Base-by-base conservation (phyloP, 306 rosid genomes). In the Malus orientalis region DNA sequence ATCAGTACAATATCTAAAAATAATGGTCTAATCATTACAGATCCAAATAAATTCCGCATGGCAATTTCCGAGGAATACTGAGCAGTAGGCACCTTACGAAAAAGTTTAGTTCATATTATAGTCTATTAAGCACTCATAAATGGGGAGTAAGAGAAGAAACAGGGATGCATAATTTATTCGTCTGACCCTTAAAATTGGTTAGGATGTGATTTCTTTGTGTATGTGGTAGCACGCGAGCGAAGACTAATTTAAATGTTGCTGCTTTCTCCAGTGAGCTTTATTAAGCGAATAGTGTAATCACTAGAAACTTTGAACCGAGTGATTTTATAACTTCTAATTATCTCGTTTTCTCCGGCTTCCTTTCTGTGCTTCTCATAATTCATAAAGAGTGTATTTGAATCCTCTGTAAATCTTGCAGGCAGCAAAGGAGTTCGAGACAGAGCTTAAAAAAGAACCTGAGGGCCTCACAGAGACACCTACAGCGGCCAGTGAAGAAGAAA, bases 371-470 rank as follows among this genome's bases (percentile, higher is more conserved):
- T 38, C 62, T 62, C 27, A 70, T 36, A 33, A 57, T 57, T 49
- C 55, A 1, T 2, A 47, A 54, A 44, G 77, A n/a, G 77, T 60
- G 53, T 60, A 16, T 65, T 66, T 85, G 57, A 71, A 42, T 57
- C 27, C 30, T 78, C 60, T 78, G 71, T 82, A 23, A 68, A 78
- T 80, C 36, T 81, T 82, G 36, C 86, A 95, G 99, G 99, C 99
- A 5, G 99, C 99, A 14, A 95, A 92, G 86, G 99, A 95, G 86
- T 95, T 95, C 58, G 99, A 95, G 75, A 81, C 96, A 0, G 99
- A 95, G 89, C 82, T 95, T 69, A 95, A 89, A 81, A 88, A 81
- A 74, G 95, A 89, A 69, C 96, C 97, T 1, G 93, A 76, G 74
- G 78, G 71, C 11, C 71, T 87, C 6, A 75, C 81, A 25, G 92